Evolutionary conservation across 345 rosid species (phyloP).

Genomic region (Ceriops zippeliana): DNA sequence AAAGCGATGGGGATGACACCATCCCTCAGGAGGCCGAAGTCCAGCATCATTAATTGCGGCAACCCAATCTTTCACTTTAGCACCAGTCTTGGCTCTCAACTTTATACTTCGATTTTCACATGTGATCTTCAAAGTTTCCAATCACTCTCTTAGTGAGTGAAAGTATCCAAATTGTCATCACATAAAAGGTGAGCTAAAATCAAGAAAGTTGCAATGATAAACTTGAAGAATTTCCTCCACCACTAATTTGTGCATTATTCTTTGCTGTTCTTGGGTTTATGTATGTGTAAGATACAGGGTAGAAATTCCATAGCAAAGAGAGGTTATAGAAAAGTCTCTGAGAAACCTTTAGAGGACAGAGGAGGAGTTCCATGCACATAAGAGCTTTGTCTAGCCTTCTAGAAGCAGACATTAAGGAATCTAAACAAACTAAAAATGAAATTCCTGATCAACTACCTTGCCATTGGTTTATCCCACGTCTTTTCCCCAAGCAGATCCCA

Average conservation of each 20-base stretch:
- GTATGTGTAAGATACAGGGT: no score
- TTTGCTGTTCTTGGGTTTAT: not conserved
- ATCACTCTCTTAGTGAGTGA: constrained; percentile 44
- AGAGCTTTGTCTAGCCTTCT: not conserved
- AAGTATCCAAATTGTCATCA: constrained; percentile 32
- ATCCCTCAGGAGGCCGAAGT: constrained; percentile 96
- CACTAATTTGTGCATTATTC: not conserved
- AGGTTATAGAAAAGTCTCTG: not conserved
- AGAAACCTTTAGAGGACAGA: not conserved
- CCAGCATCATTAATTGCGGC: constrained; percentile 95
- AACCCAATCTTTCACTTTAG: constrained; percentile 96
- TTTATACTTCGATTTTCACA: constrained; percentile 86
- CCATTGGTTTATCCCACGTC: not conserved
- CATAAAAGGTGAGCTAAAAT: constrained; percentile 6
- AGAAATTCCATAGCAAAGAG: not conserved
- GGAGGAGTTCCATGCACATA: not conserved
- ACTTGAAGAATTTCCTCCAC: not conserved
- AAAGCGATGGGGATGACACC: constrained; percentile 99
- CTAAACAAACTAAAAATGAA: not conserved
- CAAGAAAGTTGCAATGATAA: not conserved
- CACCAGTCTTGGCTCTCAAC: constrained; percentile 69
- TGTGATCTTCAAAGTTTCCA: constrained; percentile 67
- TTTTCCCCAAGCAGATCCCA: not conserved
- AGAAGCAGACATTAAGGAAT: not conserved
- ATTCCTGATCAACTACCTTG: not conserved